Percentiles rank a stretch among this genome's conserved stretches.
These are phyloP conservation scores for Ceratocystis variospora DNA, from an alignment of 2,329 filamentous ascomycete species.

Conservation along the genomic window DNA sequence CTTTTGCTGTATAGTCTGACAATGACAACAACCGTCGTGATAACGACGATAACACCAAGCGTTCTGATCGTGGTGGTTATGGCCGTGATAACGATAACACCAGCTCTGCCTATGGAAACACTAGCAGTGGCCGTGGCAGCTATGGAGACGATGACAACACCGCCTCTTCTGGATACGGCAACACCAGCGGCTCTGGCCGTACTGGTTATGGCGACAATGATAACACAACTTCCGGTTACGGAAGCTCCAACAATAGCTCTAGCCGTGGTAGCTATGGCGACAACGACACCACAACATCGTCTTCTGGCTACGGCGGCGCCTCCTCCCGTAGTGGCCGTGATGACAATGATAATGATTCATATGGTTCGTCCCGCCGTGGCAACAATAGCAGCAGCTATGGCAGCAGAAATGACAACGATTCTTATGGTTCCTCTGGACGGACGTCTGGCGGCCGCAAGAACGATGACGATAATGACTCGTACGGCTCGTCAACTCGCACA, in stretches of 20 bases:
- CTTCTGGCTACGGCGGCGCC: constrained; percentile 20
- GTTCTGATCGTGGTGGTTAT: not conserved
- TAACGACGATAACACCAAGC: constrained; percentile 13
- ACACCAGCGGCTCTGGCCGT: constrained; percentile 17
- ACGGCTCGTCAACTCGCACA: constrained; percentile 14
- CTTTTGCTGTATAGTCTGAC: not conserved
- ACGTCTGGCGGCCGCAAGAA: not conserved
- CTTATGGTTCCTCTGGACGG: not conserved
- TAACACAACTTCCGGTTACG: constrained; percentile 19
- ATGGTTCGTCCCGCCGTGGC: constrained; percentile 18
- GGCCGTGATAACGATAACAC: not conserved
- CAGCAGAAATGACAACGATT: not conserved
- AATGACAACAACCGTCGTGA: constrained; percentile 17
- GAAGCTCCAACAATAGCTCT: constrained; percentile 14
- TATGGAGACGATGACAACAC: not conserved
- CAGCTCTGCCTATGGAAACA: not conserved
- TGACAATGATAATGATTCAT: constrained; percentile 11
- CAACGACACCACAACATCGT: constrained; percentile 21
- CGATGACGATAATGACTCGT: not conserved
- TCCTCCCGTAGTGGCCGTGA: constrained; percentile 19
- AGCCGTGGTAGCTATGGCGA: constrained; percentile 20
- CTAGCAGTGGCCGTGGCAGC: not conserved
- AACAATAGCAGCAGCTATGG: constrained; percentile 16
- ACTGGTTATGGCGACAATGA: constrained; percentile 10
- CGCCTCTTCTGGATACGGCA: constrained; percentile 15